phyloP scores from a whole-genome alignment of 2,329 filamentous ascomycete species.

The Ascocoryne sarcoides region DNA sequence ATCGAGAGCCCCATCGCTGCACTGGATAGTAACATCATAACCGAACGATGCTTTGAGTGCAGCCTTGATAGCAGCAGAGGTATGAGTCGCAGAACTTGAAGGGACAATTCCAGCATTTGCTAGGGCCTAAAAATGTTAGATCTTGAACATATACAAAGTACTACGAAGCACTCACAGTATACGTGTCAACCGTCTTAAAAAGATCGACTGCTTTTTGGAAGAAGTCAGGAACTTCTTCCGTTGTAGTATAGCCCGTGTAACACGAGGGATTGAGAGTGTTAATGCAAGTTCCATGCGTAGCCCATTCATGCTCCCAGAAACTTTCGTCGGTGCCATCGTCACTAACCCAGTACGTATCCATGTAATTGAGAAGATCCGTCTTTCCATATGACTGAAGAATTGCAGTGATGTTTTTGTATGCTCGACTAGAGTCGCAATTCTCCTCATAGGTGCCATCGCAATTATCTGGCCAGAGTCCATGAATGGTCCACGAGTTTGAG shows the following conservation, averaged over 20 bases:
- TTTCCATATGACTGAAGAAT: slow-evolving; percentile 49
- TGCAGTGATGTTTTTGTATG: slow-evolving; percentile 54
- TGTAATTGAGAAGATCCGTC: slow-evolving; percentile 51
- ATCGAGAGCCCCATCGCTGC: slow-evolving; percentile 36
- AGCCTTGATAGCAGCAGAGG: slow-evolving; percentile 33
- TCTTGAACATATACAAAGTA: slow-evolving; percentile 34
- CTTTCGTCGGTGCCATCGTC: slow-evolving; percentile 31
- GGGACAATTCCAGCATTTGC: slow-evolving; percentile 51
- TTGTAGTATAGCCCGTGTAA: slow-evolving; percentile 49
- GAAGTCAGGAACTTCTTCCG: slow-evolving; percentile 60
- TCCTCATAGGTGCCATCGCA: slow-evolving; percentile 62
- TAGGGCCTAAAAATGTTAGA: slow-evolving; percentile 44
- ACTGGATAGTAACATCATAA: slow-evolving; percentile 37
- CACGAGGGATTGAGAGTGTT: slow-evolving; percentile 58
- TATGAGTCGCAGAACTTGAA: slow-evolving; percentile 33
- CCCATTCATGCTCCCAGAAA: slow-evolving; percentile 70
- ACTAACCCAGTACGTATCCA: slow-evolving; percentile 55
- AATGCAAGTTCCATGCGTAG: slow-evolving; percentile 67
- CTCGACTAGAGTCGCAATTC: slow-evolving; percentile 54
- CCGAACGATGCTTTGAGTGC: slow-evolving; percentile 38
- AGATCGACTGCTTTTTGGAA: slow-evolving; percentile 57
- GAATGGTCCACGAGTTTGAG: slow-evolving; percentile 52
- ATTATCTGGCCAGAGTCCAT: slow-evolving; percentile 57
- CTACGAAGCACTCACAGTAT: slow-evolving; percentile 35
- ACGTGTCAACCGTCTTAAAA: slow-evolving; percentile 59